Conservation (phyloP, 768 basidiomycete genomes). For the Dacryopinax spathularia region DNA sequence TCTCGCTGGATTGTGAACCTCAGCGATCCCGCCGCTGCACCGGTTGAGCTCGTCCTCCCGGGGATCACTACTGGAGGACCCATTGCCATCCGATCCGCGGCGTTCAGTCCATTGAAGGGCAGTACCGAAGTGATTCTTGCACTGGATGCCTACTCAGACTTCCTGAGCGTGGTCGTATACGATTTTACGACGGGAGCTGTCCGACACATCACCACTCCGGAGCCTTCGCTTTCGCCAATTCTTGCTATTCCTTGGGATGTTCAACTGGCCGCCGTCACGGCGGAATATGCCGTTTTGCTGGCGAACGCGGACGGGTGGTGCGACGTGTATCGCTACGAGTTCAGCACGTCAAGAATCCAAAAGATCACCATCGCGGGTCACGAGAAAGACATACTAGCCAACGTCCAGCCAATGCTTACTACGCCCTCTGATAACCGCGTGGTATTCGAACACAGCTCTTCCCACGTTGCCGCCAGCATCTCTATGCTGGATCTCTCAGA, state of each 20-base stretch:
- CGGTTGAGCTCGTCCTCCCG: conserved; percentile 22
- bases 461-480: conserved; percentile 21
- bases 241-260: conserved; percentile 27
- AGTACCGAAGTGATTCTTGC: conserved; percentile 13
- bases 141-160: conserved; percentile 30
- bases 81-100: conserved; percentile 5
- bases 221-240: conserved; percentile 21
- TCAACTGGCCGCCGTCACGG: conserved; percentile 18
- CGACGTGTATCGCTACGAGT: conserved; percentile 12
- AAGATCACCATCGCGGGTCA: conserved; percentile 22
- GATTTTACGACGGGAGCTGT: conserved; percentile 22
- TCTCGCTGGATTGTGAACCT: conserved; percentile 26
- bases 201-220: conserved; percentile 28
- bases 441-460: conserved; percentile 22
- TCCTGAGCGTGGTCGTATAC: conserved; percentile 26
- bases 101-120: conserved; percentile 22
- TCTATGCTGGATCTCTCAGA: conserved; percentile 22
- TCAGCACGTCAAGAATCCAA: conserved; percentile 15
- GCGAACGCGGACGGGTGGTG: conserved; percentile 32
- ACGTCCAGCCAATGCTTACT: not conserved
- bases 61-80: conserved; percentile 18
- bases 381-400: conserved; percentile 14
- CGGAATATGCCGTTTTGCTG: conserved; percentile 20
- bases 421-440: conserved; percentile 11
- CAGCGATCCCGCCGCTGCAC: conserved; percentile 15